Evolutionary conservation across 176 grass and related monocot species (phyloP).

Genomic region (Alopecurus myosuroides): DNA sequence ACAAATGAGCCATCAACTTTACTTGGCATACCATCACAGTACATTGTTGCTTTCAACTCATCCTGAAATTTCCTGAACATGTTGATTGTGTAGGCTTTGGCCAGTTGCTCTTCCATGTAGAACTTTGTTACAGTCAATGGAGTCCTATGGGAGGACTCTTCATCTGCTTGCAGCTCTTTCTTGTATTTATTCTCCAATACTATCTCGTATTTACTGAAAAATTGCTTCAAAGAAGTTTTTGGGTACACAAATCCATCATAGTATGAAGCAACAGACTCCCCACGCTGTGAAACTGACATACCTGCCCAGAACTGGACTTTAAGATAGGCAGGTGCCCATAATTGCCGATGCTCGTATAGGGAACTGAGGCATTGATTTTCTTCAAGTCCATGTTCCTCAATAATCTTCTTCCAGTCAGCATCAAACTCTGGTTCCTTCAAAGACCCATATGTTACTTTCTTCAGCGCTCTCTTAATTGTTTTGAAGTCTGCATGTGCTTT

Average conservation of each 20-base stretch:
- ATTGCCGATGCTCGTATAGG: slow-evolving; percentile 67
- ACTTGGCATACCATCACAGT: slow-evolving; percentile 78
- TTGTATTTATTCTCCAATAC: slow-evolving; percentile 87
- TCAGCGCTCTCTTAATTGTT: slow-evolving; percentile 67
- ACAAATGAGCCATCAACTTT: slow-evolving; percentile 49
- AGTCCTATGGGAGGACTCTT: slow-evolving; percentile 80
- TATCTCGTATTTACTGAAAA: slow-evolving; percentile 87
- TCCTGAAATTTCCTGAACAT: slow-evolving; percentile 97
- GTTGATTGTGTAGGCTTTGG: slow-evolving; percentile 84
- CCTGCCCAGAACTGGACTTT: slow-evolving; percentile 92
- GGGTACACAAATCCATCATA: slow-evolving; percentile 95
- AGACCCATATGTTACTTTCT: slow-evolving; percentile 69
- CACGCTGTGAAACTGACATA: slow-evolving; percentile 64
- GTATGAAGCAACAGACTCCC: slow-evolving; percentile 55
- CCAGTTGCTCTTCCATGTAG: slow-evolving; percentile 93
- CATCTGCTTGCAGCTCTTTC: slow-evolving; percentile 81
- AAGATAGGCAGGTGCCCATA: slow-evolving; percentile 80
- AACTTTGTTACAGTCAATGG: slow-evolving; percentile 90
- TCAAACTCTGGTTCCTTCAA: slow-evolving; percentile 67
- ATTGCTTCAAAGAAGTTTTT: slow-evolving; percentile 92
- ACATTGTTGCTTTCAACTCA: slow-evolving; percentile 95
- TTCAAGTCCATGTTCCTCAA: slow-evolving; percentile 63
- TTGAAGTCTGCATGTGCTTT: slow-evolving; percentile 74
- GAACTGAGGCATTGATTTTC: slow-evolving; percentile 79
- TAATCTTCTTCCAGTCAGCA: slow-evolving; percentile 69